phyloP scores from a whole-genome alignment of 192 early-diverging fungal species.

The Spizellomyces sp. region DNA sequence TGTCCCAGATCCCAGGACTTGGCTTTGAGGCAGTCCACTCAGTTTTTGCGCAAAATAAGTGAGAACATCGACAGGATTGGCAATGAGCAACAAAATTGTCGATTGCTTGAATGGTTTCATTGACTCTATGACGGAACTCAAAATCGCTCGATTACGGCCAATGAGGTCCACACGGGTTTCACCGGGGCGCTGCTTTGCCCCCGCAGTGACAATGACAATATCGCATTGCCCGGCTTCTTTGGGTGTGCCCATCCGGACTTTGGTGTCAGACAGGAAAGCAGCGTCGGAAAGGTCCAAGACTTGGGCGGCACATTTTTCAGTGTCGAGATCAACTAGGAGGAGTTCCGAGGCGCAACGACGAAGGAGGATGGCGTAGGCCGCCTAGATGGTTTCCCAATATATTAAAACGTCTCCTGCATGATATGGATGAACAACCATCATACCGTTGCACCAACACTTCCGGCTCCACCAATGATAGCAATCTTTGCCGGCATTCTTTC shows the following conservation, averaged over 20 bases:
- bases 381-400: neutral
- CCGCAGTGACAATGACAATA: conserved; percentile 83
- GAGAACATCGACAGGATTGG: conserved; percentile 84
- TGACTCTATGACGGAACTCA: conserved; percentile 67
- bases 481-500: conserved; percentile 1
- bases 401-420: neutral
- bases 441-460: conserved; percentile 24
- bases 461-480: conserved; percentile 18
- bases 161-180: conserved; percentile 73
- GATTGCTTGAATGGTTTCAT: conserved; percentile 75
- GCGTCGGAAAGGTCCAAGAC: conserved; percentile 83
- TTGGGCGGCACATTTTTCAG: conserved; percentile 71
- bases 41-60: conserved; percentile 84
- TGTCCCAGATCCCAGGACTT: conserved; percentile 88
- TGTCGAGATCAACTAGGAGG: conserved; percentile 24
- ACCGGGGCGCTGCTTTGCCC: conserved; percentile 76
- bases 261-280: conserved; percentile 68
- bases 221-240: conserved; percentile 81
- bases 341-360: conserved; percentile 10
- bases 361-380: conserved; percentile 16
- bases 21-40: conserved; percentile 71
- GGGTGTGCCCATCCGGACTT: conserved; percentile 58
- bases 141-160: conserved; percentile 78
- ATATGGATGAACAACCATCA: neutral
- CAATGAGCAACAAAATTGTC: conserved; percentile 69